Conservation (phyloP, 106 monocot species). For the Xerophyta viscosa region DNA sequence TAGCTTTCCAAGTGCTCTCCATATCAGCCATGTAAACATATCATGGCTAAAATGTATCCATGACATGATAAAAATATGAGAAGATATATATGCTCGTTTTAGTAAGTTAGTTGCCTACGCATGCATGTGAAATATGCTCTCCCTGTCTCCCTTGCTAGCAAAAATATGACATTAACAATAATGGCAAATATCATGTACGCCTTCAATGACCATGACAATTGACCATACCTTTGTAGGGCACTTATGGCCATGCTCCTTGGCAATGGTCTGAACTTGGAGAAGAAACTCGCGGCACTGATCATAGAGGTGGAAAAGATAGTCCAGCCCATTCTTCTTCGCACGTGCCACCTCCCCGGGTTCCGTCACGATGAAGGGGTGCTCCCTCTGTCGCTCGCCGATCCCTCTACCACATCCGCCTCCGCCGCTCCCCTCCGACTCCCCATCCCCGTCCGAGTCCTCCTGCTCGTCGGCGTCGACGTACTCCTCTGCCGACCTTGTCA, state of each 20-base stretch:
- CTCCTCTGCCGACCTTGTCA: conserved; percentile 11
- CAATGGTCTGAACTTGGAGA: conserved; percentile 62
- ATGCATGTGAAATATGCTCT: no score
- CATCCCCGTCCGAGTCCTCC: conserved; percentile 17
- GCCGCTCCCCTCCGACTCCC: conserved; percentile 25
- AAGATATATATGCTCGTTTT: no score
- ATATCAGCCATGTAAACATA: no score
- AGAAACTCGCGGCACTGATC: conserved; percentile 91
- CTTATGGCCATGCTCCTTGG: conserved; percentile 79
- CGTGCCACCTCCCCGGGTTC: conserved; percentile 97
- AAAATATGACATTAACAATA: no score
- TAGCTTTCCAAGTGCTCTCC: no score
- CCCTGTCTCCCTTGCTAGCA: no score
- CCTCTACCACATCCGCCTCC: conserved; percentile 7
- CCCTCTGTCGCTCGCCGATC: conserved; percentile 57
- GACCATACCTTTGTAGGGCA: conserved; percentile 82
- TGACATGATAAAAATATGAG: no score
- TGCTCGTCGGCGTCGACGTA: conserved; percentile 12
- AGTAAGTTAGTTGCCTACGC: no score
- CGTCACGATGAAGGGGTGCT: conserved; percentile 98
- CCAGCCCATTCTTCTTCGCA: conserved; percentile 97
- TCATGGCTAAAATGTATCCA: no score
- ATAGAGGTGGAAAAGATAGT: conserved; percentile 93
- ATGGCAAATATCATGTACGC: no score
- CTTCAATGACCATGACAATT: no score